Evolutionary conservation across 192 early-diverging fungal genomes (phyloP), one percentile per base, ranked within the genome.

Genomic region (Coemansia sp.): DNA sequence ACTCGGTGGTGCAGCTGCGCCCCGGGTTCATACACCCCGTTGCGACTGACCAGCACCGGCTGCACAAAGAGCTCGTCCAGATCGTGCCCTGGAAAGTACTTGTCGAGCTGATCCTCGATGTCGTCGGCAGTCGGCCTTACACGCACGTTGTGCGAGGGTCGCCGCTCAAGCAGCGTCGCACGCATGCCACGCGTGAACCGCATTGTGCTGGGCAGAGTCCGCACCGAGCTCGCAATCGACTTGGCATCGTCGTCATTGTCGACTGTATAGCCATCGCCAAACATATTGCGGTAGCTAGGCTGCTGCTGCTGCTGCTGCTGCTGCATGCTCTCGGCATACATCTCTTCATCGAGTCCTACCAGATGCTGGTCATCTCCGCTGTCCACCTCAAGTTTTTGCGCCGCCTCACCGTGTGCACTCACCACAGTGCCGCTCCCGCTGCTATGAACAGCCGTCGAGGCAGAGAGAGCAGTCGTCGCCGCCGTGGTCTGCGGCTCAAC

Each of bases 41-140:
- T 58, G 24, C 26, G 9, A 14, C 42, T 25, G 6, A 71, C 48
- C 0, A 63, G 54, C 34, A 77, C 58, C 5, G 66, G 43, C 57
- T 83, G 81, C 14, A 84, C 72, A 41, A 88, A 86, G n/a, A 79
- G 83, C 37, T 78, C 71, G 50, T 90, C 88, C 37, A 90, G 58
- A 48, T 90, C 85, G 36, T 88, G 84, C n/a, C 71, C 80, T 20
- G 85, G 86, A 53, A 90, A 85, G 52, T 83, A 90, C 53, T 80
- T 67, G 32, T 85, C 85, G 42, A 88, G 67, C 47, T 88, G 78
- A 37, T 85, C 78, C 19, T 75, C 78, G 40, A 90, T 78, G 30
- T 79, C 77, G 23, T 87, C 85, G 3, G 83, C 62, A 0, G 85
- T 80, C 7, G 88, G 88, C 14, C 87, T 74, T 22, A 76, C 64